Conservation (phyloP, 2,329 filamentous ascomycete species). For the Colletotrichum siamense region DNA sequence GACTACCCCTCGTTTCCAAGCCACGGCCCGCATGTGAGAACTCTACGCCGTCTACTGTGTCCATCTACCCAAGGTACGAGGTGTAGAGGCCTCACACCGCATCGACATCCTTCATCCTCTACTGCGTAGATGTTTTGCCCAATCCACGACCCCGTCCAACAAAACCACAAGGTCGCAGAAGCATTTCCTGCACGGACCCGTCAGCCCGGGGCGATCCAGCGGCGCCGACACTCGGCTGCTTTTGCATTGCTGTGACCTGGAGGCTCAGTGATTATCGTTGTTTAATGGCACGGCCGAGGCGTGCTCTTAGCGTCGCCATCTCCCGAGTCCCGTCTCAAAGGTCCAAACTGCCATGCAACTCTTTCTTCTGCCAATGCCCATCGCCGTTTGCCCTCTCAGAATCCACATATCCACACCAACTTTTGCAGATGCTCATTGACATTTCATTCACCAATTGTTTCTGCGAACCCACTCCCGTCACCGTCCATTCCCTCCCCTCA, state of each 20-base stretch:
- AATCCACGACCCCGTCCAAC: not conserved
- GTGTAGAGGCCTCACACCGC: not conserved
- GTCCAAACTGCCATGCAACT: constrained; percentile 2
- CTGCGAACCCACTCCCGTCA: not conserved
- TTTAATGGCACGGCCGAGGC: not conserved
- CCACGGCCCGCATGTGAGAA: not conserved
- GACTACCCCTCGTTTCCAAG: not conserved
- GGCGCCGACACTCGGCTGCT: not conserved
- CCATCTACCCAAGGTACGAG: not conserved
- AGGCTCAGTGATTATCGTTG: constrained; percentile 6
- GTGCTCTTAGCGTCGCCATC: constrained; percentile 7
- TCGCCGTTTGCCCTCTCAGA: not conserved
- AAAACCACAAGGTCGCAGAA: not conserved
- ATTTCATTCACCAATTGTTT: not conserved
- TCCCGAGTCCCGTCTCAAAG: not conserved
- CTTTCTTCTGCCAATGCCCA: not conserved
- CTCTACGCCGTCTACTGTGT: not conserved
- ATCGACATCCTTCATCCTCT: not conserved
- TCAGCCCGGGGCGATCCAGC: not conserved
- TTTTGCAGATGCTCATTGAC: not conserved
- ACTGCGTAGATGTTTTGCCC: not conserved
- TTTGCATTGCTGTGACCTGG: not conserved
- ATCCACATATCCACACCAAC: not conserved
- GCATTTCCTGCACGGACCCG: not conserved
- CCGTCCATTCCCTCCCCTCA: not conserved